Evolutionary conservation across 2,329 filamentous ascomycete species (phyloP).

Genomic region (Thermothelomyces thermophilus): DNA sequence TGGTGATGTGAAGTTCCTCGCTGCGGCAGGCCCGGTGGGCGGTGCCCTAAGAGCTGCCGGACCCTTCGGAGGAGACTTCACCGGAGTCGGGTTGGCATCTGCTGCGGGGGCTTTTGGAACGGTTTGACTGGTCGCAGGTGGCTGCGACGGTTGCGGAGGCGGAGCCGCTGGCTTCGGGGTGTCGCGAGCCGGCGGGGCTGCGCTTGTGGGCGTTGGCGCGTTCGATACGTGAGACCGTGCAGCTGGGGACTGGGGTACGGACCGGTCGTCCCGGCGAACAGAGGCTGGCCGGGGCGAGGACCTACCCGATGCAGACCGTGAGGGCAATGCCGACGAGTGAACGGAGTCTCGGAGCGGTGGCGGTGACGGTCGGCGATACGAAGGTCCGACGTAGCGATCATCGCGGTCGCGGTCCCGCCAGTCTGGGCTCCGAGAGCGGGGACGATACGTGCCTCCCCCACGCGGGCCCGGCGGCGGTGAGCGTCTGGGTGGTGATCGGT

Average conservation of each 20-base stretch:
- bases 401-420: conserved; percentile 44
- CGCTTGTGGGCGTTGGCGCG: conserved; percentile 9
- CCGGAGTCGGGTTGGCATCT: conserved; percentile 27
- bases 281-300: conserved; percentile 48
- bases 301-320: conserved; percentile 44
- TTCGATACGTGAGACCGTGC: conserved; percentile 25
- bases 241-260: conserved; percentile 40
- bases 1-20: conserved; percentile 35
- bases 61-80: conserved; percentile 47
- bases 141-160: conserved; percentile 10
- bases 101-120: conserved; percentile 19
- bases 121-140: conserved; percentile 7
- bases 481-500: conserved; percentile 33
- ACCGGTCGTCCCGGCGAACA: conserved; percentile 40
- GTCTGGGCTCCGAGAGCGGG: conserved; percentile 46
- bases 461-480: conserved; percentile 35
- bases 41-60: conserved; percentile 48
- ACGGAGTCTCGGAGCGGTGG: conserved; percentile 44
- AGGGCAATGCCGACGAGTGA: conserved; percentile 45
- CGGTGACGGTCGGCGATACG: conserved; percentile 43
- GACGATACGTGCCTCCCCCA: conserved; percentile 42
- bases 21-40: conserved; percentile 39
- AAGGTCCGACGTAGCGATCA: conserved; percentile 33
- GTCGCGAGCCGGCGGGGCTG: conserved; percentile 12
- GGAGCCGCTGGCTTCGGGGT: conserved; percentile 13